Base-by-base conservation (phyloP, 768 basidiomycete genomes). In the Hygrophoropsis aurantiaca region DNA sequence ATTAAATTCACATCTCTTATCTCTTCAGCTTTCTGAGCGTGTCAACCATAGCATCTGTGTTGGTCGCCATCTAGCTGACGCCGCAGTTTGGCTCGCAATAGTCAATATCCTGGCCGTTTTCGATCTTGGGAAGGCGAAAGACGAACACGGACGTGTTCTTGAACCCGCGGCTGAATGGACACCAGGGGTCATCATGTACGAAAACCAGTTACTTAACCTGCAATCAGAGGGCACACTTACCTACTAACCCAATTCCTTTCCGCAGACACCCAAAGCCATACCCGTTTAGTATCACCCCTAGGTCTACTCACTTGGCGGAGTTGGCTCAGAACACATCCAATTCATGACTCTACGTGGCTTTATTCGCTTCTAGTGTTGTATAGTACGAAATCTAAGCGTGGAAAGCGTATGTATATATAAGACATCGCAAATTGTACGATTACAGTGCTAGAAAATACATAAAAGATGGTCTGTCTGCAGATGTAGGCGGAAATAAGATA, bases 61-160 rank as follows among this genome's bases (percentile, higher is more conserved):
- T 8, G 58, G 57, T 5, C 55, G 56, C 27, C 54, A 60, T n/a
- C 56, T 64, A 7, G 61, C 61, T 0, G 57, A 65, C 24, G 48
- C 57, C 0, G 57, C 55, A 45, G 54, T 60, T 5, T 59, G 60
- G 55, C 57, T 61, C 15, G 55, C 55, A 5, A 62, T 60, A 41
- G 60, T 55, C 15, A 59, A 57, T 33, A 42, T 60, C 9, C 42
- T 69, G 42, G 44, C 58, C 0, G 52, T 58, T 4, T 64, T 72
- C 46, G 25, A 58, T 16, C 44, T 66, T 11, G 49, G 43, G 21
- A 67, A 70, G 43, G 64, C 64, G 1, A 52, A 59, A 18, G 67
- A 72, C 32, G 53, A 49, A 11, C 35, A 59, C 0, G 74, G 72
- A 3, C 47, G 54, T 3, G 60, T 61, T 21, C 55, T 68, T n/a